phyloP scores from a whole-genome alignment of 2,329 filamentous ascomycete genomes.

The Diplocarpon rosae region DNA sequence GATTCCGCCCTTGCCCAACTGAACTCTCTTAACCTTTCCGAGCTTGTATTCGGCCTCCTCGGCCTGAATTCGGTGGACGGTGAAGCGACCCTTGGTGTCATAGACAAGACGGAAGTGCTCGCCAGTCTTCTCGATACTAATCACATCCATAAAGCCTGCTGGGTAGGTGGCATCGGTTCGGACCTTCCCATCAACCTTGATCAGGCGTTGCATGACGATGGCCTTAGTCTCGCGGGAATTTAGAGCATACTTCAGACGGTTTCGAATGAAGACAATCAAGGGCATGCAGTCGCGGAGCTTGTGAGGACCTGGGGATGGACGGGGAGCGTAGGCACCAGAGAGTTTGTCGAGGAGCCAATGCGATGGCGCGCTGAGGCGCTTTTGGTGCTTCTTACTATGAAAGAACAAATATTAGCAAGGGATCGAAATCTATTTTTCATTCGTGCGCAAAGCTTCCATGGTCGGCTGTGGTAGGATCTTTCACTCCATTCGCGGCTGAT shows the following conservation, averaged over 20 bases:
- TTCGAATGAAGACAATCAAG: conserved; percentile 94
- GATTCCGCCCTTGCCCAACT: conserved; percentile 98
- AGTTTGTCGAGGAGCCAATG: conserved; percentile 99
- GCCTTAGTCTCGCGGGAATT: conserved; percentile 96
- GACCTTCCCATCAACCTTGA: conserved; percentile 99
- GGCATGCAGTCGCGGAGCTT: conserved; percentile 99
- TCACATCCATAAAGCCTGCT: conserved; percentile 98
- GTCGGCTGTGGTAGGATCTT: not conserved
- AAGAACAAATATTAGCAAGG: conserved; percentile 14
- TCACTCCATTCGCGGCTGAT: not conserved
- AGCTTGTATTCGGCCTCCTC: conserved; percentile 99
- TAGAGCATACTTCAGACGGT: conserved; percentile 98
- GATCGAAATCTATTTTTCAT: not conserved
- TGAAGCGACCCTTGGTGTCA: conserved; percentile 99
- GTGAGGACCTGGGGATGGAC: conserved; percentile 79
- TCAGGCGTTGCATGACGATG: conserved; percentile 98
- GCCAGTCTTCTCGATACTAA: conserved; percentile 98
- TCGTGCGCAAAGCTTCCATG: not conserved
- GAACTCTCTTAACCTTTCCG: conserved; percentile 99
- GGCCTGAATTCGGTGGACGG: conserved; percentile 96
- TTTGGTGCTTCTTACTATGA: conserved; percentile 94
- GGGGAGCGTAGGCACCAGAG: conserved; percentile 74
- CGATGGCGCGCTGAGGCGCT: conserved; percentile 96
- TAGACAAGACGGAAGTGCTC: conserved; percentile 99
- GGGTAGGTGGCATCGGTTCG: conserved; percentile 98